Evolutionary conservation across 2,329 filamentous ascomycete genomes (phyloP), one percentile per base, ranked within the genome.

Genomic region (Gaeumannomyces tritici): DNA sequence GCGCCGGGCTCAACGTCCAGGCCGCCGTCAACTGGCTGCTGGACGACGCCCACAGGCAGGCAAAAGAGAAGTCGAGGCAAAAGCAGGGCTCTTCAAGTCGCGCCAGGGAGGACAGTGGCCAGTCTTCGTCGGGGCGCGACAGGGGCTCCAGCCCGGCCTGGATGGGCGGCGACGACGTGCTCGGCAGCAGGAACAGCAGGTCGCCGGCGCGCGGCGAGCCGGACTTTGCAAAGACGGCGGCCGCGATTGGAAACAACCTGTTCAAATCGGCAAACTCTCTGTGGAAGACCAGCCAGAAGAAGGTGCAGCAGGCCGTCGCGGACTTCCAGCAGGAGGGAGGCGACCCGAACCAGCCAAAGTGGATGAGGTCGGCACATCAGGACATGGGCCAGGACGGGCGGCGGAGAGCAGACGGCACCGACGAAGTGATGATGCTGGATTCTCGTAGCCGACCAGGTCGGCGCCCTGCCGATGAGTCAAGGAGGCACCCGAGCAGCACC

Each of bases 281-380:
- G 0, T 99, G 95, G 95, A 99, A 96, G 72, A 90, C 89, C 3
- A 88, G 93, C 0, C 91, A 93, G 71, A 99, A 96, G 75, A 93
- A 91, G 72, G 84, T 98, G 63, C 91, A 96, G 70, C 91, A 95
- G 74, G 93, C 91, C 5, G 90, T 98, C 42, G 87, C 92, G 11
- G 95, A 99, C 21, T 89, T 98, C 64, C 84, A 89, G 67, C 84
- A 88, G 65, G 80, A 84, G 66, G 82, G 83, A 55, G 88, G 87
- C 29, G 92, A 96, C 70, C 81, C 89, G 2, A 90, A 74, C 70
- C 90, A 96, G 71, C 95, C 95, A 0, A 95, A 91, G 71, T 99
- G 95, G 95, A 96, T 99, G 93, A 87, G 89, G 68, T 89, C 93
- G 63, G 82, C 86, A 3, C 82, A 84, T 56, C 75, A 79, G 62